phyloP scores from a whole-genome alignment of 495 filamentous ascomycete genomes.

The Annulohypoxylon nitens region DNA sequence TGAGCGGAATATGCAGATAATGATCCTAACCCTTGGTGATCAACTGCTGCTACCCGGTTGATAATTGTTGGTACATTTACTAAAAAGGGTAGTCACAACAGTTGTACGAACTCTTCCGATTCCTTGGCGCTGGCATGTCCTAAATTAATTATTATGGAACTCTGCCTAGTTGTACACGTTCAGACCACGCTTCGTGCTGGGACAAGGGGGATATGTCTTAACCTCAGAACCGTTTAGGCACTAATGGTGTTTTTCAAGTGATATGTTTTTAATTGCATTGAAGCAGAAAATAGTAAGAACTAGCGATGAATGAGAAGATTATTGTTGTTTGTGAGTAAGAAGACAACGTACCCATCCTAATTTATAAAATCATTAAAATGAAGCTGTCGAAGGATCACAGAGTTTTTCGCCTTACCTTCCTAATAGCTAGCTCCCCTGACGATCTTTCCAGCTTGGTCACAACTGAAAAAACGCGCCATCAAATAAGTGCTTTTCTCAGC shows the following conservation, averaged over 20 bases:
- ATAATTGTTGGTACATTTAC: background rate
- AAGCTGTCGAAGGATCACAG: background rate
- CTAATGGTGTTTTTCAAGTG: background rate
- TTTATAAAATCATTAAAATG: background rate
- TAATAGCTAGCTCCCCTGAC: slow-evolving; percentile 6
- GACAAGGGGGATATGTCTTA: background rate
- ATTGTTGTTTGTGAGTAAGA: background rate
- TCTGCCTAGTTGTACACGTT: background rate
- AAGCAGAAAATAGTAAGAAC: background rate
- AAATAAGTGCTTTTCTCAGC: background rate
- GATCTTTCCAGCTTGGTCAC: slow-evolving; percentile 9
- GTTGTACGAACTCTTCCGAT: slow-evolving; percentile 5
- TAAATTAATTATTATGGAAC: slow-evolving; percentile 18
- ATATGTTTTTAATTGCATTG: background rate
- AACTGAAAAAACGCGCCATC: background rate
- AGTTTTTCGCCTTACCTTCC: background rate
- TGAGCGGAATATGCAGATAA: background rate
- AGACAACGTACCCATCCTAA: background rate
- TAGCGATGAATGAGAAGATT: background rate
- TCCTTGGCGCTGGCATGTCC: slow-evolving; percentile 22
- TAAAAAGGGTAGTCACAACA: slow-evolving; percentile 13
- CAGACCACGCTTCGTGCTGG: background rate
- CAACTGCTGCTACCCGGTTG: background rate
- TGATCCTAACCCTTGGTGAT: background rate
- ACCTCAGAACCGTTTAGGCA: background rate